A percentile compares a stretch with the other conserved stretches of the same genome.
These are phyloP conservation scores for Ustilago tritici DNA, from an alignment of 1,284 basidiomycete genomes.

Conservation along the genomic window DNA sequence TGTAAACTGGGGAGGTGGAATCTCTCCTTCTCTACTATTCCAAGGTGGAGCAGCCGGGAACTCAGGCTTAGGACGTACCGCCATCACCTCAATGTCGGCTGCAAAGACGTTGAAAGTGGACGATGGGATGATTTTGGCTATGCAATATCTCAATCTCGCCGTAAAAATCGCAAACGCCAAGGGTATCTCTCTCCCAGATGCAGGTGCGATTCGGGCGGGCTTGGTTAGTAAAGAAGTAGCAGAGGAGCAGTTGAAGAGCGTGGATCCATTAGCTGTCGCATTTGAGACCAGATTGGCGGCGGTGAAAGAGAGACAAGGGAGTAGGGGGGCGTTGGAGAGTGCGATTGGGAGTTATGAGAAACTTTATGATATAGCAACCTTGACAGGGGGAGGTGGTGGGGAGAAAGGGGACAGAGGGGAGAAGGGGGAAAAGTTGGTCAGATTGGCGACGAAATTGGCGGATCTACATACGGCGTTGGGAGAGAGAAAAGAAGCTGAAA, in stretches of 20 bases:
- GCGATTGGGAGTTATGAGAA: slow-evolving; percentile 44
- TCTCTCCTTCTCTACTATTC: slow-evolving; percentile 58
- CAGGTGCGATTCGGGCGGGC: slow-evolving; percentile 29
- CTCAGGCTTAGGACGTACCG: slow-evolving; percentile 37
- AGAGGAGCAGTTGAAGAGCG: slow-evolving; percentile 38
- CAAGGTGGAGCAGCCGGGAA: slow-evolving; percentile 30
- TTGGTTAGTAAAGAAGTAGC: slow-evolving; percentile 30
- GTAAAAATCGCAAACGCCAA: slow-evolving; percentile 49
- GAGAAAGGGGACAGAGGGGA: background rate
- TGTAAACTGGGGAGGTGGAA: slow-evolving; percentile 64
- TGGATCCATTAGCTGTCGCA: slow-evolving; percentile 44
- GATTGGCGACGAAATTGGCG: slow-evolving; percentile 61
- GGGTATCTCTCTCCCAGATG: slow-evolving; percentile 58
- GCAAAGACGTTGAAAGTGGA: slow-evolving; percentile 31
- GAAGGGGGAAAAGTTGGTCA: slow-evolving; percentile 31
- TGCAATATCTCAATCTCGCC: slow-evolving; percentile 55
- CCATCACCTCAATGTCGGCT: slow-evolving; percentile 31
- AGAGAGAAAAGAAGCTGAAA: slow-evolving; percentile 36
- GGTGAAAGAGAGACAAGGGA: slow-evolving; percentile 49
- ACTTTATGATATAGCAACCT: slow-evolving; percentile 32
- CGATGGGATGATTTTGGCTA: slow-evolving; percentile 56
- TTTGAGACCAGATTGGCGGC: slow-evolving; percentile 38
- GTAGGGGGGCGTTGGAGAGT: slow-evolving; percentile 20
- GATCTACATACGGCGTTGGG: slow-evolving; percentile 45
- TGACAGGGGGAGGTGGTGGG: background rate